Evolutionary conservation across 768 basidiomycete species (phyloP).

Genomic region (Pleurotus ostreatus): DNA sequence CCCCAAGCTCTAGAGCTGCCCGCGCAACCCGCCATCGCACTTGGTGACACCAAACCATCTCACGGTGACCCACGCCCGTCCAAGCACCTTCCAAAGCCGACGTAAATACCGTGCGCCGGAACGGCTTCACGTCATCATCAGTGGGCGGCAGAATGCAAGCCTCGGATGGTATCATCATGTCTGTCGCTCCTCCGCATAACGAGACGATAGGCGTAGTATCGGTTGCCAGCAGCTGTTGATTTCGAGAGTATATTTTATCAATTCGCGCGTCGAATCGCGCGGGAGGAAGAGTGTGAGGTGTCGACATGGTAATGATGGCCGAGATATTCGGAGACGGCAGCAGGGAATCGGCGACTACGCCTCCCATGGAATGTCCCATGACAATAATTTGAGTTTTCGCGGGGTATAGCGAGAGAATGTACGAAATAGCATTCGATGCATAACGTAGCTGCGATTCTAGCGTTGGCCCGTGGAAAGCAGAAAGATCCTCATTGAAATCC

Average conservation of each 20-base stretch:
- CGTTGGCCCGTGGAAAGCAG: slow-evolving; percentile 91
- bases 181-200: slow-evolving; percentile 88
- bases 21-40: slow-evolving; percentile 87
- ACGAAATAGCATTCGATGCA: slow-evolving; percentile 62
- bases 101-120: slow-evolving; percentile 72
- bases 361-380: slow-evolving; percentile 97
- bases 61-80: slow-evolving; percentile 93
- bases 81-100: slow-evolving; percentile 87
- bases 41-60: slow-evolving; percentile 99
- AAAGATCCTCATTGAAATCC: slow-evolving; percentile 96
- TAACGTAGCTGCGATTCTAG: slow-evolving; percentile 79
- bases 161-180: slow-evolving; percentile 90
- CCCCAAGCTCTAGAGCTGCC: slow-evolving; percentile 65
- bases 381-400: slow-evolving; percentile 61
- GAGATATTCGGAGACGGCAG: slow-evolving; percentile 66
- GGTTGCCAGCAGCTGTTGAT: slow-evolving; percentile 31
- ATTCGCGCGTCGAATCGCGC: slow-evolving; percentile 82
- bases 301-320: slow-evolving; percentile 92
- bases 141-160: slow-evolving; percentile 60
- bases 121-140: slow-evolving; percentile 19
- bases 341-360: slow-evolving; percentile 80
- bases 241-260: slow-evolving; percentile 62
- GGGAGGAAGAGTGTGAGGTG: slow-evolving; percentile 86
- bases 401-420: slow-evolving; percentile 78
- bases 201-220: slow-evolving; percentile 72